A percentile compares a stretch with the other conserved stretches of the same genome.
Evolutionary conservation across 2,329 filamentous ascomycete species (phyloP).

Genomic region (Colletotrichum sp.): DNA sequence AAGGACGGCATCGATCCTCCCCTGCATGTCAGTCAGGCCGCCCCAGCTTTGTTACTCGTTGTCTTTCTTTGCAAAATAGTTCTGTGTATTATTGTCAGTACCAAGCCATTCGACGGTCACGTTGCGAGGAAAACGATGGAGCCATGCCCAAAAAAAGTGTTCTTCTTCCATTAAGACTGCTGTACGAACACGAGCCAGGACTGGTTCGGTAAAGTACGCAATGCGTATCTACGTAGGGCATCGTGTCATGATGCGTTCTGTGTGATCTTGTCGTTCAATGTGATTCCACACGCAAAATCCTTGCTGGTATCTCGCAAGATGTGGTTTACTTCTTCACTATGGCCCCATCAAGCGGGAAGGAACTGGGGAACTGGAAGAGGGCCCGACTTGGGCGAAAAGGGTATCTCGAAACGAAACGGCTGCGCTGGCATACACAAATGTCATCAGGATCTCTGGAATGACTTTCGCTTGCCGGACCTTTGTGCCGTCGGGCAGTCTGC

Average conservation of each 20-base stretch:
- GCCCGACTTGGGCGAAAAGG: background rate
- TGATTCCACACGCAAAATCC: background rate
- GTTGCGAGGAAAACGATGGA: background rate
- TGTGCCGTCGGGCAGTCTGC: slow-evolving; percentile 54
- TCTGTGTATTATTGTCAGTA: background rate
- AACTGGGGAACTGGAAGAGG: background rate
- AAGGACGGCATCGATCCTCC: background rate
- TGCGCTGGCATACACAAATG: background rate
- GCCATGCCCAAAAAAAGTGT: background rate
- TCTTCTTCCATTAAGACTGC: background rate
- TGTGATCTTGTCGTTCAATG: background rate
- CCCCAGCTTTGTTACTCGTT: background rate
- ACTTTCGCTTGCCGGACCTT: slow-evolving; percentile 7
- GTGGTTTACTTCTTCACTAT: background rate
- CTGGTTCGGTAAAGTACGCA: background rate
- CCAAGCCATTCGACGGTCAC: background rate
- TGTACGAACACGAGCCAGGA: background rate
- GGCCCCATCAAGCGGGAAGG: background rate
- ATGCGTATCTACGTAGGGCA: background rate
- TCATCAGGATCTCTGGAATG: background rate
- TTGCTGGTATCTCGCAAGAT: background rate
- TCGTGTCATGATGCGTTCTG: background rate
- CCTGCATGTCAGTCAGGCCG: background rate
- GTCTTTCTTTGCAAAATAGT: background rate
- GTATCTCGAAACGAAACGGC: slow-evolving; percentile 7